Evolutionary conservation across 768 basidiomycete genomes (phyloP), one percentile per base, ranked within the genome.

Genomic region (Auricularia cornea): DNA sequence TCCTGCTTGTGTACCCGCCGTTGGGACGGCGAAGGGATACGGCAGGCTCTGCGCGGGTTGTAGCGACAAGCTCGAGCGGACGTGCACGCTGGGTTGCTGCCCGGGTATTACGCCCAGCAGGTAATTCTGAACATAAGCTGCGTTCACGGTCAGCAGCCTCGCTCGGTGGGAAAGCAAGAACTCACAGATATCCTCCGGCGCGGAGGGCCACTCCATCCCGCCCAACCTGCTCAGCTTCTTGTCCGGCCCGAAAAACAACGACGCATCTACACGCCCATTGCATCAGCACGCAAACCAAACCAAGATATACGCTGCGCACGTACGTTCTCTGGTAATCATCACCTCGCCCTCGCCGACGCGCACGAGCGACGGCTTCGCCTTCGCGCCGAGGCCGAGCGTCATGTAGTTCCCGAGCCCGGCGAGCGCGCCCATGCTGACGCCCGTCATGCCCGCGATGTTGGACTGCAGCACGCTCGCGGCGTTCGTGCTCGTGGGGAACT

Each of bases 141-240:
- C 29, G 67, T n/a, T n/a, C n/a, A n/a, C n/a, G n/a, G n/a, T n/a
- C n/a, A n/a, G n/a, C n/a, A n/a, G n/a, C n/a, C n/a, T n/a, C n/a
- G n/a, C n/a, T n/a, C n/a, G n/a, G n/a, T n/a, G n/a, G n/a, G n/a
- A n/a, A n/a, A n/a, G n/a, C n/a, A n/a, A n/a, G n/a, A n/a, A n/a
- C n/a, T n/a, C 66, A 88, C 91, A 80, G 30, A 88, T 79, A 65
- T 96, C 94, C 69, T 95, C 92, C 28, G 91, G 92, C 57, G 87
- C 81, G n/a, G 83, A 81, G 1, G 87, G 84, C 89, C 91, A 94
- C 65, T 83, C 83, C 18, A 95, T 81, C 20, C 77, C 76, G 10
- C 74, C 68, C 2, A 75, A 67, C 40, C 83, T 77, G 0, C 83
- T 80, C 8, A 78, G 72, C 66, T 81, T 86, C 0, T 83, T 87